phyloP scores from a whole-genome alignment of 2,329 filamentous ascomycete genomes.

The Pseudogymnoascus sp. region DNA sequence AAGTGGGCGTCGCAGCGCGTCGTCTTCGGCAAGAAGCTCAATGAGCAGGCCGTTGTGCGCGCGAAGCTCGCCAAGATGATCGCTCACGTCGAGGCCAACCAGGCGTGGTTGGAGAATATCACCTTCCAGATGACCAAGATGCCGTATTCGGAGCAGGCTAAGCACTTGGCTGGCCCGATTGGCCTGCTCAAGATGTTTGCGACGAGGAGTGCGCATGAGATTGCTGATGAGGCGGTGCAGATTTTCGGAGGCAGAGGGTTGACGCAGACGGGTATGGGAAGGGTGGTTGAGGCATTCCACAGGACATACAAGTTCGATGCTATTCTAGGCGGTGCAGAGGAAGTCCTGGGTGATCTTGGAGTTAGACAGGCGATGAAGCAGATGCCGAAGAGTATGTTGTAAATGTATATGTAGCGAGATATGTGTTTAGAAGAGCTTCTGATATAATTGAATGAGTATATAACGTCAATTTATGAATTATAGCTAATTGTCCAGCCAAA shows the following conservation, averaged over 20 bases:
- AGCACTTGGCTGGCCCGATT: constrained; percentile 70
- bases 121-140: constrained; percentile 81
- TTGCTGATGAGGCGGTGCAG: constrained; percentile 75
- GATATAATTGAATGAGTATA: background rate
- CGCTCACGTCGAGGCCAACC: constrained; percentile 32
- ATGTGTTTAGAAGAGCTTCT: background rate
- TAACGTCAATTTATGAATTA: background rate
- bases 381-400: constrained; percentile 80
- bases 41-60: constrained; percentile 74
- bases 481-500: background rate
- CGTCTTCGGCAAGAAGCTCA: constrained; percentile 73
- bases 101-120: constrained; percentile 6
- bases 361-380: constrained; percentile 76
- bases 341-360: constrained; percentile 72
- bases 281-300: constrained; percentile 75
- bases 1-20: constrained; percentile 85
- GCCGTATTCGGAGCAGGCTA: constrained; percentile 67
- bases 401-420: constrained; percentile 21
- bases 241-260: constrained; percentile 78
- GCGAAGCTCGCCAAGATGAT: constrained; percentile 90
- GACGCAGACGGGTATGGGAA: constrained; percentile 76
- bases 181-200: constrained; percentile 71
- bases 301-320: constrained; percentile 75
- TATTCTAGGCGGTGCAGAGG: constrained; percentile 72
- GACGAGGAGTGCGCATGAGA: constrained; percentile 70